A percentile compares a stretch with the other conserved stretches of the same genome.
Conservation (phyloP, 1,284 basidiomycete genomes). For the Marasmius fiardii region DNA sequence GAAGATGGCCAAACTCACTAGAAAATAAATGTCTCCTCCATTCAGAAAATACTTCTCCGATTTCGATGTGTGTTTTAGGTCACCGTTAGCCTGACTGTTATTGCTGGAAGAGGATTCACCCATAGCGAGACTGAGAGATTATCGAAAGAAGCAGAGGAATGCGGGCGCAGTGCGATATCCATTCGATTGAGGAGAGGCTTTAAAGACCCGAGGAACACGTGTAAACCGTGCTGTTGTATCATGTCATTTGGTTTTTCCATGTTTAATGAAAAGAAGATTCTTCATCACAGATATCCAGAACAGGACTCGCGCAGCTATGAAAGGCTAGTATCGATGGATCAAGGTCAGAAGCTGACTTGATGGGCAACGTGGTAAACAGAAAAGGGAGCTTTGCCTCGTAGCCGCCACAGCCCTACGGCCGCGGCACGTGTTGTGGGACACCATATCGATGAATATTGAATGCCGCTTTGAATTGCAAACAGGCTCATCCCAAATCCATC, state of each 20-base stretch:
- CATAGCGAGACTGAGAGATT: neutral
- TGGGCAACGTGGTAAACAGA: no score
- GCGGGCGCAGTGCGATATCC: neutral
- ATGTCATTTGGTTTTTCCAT: neutral
- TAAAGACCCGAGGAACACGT: conserved; percentile 9
- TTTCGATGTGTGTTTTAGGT: conserved; percentile 12
- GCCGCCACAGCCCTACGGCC: no score
- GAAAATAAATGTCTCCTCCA: conserved; percentile 29
- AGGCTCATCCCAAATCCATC: no score
- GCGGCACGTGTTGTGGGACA: no score
- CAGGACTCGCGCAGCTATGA: neutral
- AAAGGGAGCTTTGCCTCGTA: no score
- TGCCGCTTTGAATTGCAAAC: no score
- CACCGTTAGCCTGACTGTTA: neutral
- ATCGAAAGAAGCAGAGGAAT: neutral
- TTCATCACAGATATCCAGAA: no score
- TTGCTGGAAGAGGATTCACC: neutral
- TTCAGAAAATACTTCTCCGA: conserved; percentile 48
- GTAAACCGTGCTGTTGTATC: conserved; percentile 7
- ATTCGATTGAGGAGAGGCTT: neutral
- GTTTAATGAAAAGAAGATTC: neutral
- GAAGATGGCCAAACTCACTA: neutral
- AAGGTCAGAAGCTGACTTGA: no score
- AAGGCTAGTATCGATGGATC: neutral
- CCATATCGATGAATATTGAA: no score